Evolutionary conservation across 495 filamentous ascomycete genomes (phyloP), one percentile per base, ranked within the genome.

Genomic region (Xylaria scruposa): DNA sequence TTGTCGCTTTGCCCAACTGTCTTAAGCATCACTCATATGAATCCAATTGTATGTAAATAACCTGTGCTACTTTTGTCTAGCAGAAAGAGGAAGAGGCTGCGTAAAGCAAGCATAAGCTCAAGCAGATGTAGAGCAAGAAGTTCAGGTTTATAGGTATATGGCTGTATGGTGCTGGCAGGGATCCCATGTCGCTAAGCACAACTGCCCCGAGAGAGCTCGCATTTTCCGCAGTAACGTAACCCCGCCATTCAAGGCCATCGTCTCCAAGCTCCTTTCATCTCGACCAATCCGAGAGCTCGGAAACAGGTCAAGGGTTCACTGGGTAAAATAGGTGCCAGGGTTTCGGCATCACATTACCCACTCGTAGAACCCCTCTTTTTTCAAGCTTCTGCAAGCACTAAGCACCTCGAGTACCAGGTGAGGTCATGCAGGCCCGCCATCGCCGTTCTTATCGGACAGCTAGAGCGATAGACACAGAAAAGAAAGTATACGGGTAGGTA

Each of bases 311-410:
- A 59, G 49, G 66, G 36, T 33, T 21, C n/a, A 46, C 49, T 42
- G 53, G 49, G 26, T 60, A 60, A 47, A 59, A 31, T 4, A 38
- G 42, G 54, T 69, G 67, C 67, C 46, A 64, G 68, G 68, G 33
- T 62, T 64, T 64, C 56, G 68, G 70, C 61, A 70, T 73, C 75
- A 75, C 75, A 72, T 74, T 78, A 77, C 75, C 77, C 77, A 79
- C 77, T 72, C 77, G 70, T 51, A 73, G 72, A 73, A 74, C 75
- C 72, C 75, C 72, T 75, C 70, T 67, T 72, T 77, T 77, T 72
- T 75, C 73, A 61, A 73, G 73, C 75, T 75, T 71, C 72, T 72
- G 70, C 70, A 60, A 67, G 63, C 68, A 70, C 49, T 31, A 60
- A 60, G 36, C 51, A 69, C 54, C 53, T 31, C 40, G 38, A 65